phyloP scores from a whole-genome alignment of 129 eudicot species.

The Centrapalus pauciflorus region DNA sequence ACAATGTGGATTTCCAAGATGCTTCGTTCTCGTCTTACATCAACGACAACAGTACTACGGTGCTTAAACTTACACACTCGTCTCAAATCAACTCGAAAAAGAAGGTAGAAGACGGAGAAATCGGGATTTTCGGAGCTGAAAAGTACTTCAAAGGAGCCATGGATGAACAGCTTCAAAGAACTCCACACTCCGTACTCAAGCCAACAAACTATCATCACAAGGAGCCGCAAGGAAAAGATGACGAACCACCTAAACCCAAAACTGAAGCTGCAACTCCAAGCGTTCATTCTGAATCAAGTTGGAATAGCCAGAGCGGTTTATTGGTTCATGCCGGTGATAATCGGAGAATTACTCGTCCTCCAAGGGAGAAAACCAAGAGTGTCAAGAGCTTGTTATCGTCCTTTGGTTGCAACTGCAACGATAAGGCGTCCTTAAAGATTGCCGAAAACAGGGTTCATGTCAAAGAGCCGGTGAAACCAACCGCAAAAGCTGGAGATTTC shows the following conservation, averaged over 20 bases:
- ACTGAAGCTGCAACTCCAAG: slow-evolving; percentile 43
- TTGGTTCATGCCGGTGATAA: slow-evolving; percentile 16
- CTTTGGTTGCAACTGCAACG: slow-evolving; percentile 50
- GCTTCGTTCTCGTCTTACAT: slow-evolving; percentile 53
- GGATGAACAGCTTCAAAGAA: slow-evolving; percentile 32
- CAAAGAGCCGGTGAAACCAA: slow-evolving; percentile 4
- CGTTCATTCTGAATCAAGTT: slow-evolving; percentile 55
- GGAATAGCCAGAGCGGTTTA: slow-evolving; percentile 57
- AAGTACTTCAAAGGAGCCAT: slow-evolving; percentile 64
- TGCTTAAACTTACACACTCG: slow-evolving; percentile 30
- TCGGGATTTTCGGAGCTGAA: slow-evolving; percentile 69
- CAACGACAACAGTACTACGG: slow-evolving; percentile 28
- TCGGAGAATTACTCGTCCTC: slow-evolving; percentile 15
- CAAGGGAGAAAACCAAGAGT: slow-evolving; percentile 22
- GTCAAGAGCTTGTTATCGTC: slow-evolving; percentile 33
- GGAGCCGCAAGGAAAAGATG: not conserved
- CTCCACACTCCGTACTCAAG: slow-evolving; percentile 13
- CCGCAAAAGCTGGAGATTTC: slow-evolving; percentile 6
- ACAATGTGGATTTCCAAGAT: slow-evolving; percentile 33
- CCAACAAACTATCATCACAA: slow-evolving; percentile 11
- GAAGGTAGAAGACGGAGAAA: slow-evolving; percentile 51
- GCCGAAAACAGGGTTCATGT: slow-evolving; percentile 22
- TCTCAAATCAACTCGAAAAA: slow-evolving; percentile 22
- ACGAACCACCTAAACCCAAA: slow-evolving; percentile 17
- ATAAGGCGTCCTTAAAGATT: slow-evolving; percentile 41